These are phyloP conservation scores for Bipolaris victoriae DNA, from an alignment of 2,329 filamentous ascomycete genomes.

Conservation along the genomic window DNA sequence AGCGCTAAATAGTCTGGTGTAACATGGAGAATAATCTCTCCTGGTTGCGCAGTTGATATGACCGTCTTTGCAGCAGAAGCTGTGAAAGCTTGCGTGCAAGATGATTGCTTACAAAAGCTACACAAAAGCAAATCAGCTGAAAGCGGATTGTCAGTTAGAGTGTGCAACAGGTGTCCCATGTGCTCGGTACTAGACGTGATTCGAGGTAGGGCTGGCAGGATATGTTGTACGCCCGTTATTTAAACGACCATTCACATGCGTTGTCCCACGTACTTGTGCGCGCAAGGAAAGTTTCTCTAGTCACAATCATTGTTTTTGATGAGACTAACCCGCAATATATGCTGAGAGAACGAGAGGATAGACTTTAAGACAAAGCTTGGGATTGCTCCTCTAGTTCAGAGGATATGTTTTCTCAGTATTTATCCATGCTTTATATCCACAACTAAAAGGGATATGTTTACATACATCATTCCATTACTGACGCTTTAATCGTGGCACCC, in stretches of 20 bases:
- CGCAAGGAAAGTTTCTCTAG: neutral
- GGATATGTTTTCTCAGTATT: neutral
- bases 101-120: neutral
- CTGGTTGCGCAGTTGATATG: neutral
- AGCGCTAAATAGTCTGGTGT: neutral
- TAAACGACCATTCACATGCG: neutral
- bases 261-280: neutral
- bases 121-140: neutral
- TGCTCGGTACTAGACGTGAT: neutral
- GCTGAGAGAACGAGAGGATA: neutral
- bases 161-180: slow-evolving; percentile 4
- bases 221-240: neutral
- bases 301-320: neutral
- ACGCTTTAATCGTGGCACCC: neutral
- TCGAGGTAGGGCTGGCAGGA: neutral
- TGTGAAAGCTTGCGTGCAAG: neutral
- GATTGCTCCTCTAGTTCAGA: neutral
- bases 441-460: neutral
- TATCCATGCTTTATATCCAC: neutral
- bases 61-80: neutral
- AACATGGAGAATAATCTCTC: too few relatives aligned
- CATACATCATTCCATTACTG: neutral
- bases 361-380: too few relatives aligned
- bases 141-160: neutral
- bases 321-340: too few relatives aligned